Percentiles rank a stretch among this genome's conserved stretches.
Evolutionary conservation across 805 yeast genomes (phyloP).

Genomic region (Candida ponderosae): DNA sequence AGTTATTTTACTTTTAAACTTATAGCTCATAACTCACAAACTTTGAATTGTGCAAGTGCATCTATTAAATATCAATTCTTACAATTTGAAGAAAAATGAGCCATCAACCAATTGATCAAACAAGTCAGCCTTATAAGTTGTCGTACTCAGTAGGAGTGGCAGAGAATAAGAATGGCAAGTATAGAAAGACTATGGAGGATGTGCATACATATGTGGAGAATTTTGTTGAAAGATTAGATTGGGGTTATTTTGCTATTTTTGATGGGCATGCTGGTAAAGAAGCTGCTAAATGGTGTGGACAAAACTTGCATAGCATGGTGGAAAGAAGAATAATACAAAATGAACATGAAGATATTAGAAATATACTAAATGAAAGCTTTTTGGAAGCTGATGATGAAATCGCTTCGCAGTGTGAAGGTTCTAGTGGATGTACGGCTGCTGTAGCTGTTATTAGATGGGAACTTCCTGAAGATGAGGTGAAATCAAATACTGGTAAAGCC

Average conservation of each 20-base stretch:
- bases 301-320: slow-evolving; percentile 64
- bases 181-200: slow-evolving; percentile 90
- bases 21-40: no score
- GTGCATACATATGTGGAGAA: slow-evolving; percentile 90
- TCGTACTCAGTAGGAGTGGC: slow-evolving; percentile 85
- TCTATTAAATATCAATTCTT: no score
- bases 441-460: slow-evolving; percentile 92
- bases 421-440: slow-evolving; percentile 92
- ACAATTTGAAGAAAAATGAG: no score
- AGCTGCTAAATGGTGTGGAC: slow-evolving; percentile 93
- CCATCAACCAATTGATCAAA: background rate
- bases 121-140: slow-evolving; percentile 28
- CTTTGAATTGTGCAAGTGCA: no score
- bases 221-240: slow-evolving; percentile 82
- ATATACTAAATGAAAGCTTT: slow-evolving; percentile 62
- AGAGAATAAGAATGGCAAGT: slow-evolving; percentile 78
- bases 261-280: slow-evolving; percentile 97
- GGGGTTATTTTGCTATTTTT: slow-evolving; percentile 93
- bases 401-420: slow-evolving; percentile 50
- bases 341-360: slow-evolving; percentile 49
- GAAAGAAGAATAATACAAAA: slow-evolving; percentile 47
- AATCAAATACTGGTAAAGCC: background rate
- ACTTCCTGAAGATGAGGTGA: slow-evolving; percentile 19
- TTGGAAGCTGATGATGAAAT: slow-evolving; percentile 67
- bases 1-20: no score